Base-by-base conservation (phyloP, 2,329 filamentous ascomycete genomes). In the Hyphodiscus sp. region DNA sequence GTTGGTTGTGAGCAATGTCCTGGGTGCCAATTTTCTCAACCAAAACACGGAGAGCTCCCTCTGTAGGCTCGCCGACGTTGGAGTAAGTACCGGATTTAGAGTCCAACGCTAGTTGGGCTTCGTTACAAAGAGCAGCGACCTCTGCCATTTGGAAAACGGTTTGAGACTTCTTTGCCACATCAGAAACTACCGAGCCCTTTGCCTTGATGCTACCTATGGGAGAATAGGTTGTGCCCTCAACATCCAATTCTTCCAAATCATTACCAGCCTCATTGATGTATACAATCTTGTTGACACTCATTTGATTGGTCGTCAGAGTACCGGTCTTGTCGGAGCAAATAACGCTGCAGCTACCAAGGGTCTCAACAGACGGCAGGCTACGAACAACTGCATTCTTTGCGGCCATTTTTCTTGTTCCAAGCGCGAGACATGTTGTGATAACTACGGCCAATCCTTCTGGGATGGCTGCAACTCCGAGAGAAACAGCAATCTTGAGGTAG, bases 281-380 rank as follows among this genome's bases (percentile, higher is more conserved):
- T 47, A 96, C 88, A 52, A 97, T 74, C 73, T 92, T 95, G 76
- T 85, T 94, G 53, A 96, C 94, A 68, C 94, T 97, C 94, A 99
- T 99, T 73, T 97, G 91, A 74, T 99, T 99, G 42, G 94, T 99
- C 11, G 94, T 99, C 68, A 99, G 75, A 47, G 94, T 99, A 63
- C 94, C 95, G 5, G 94, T 99, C 79, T 99, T 99, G 78, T 99
- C 94, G 3, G 95, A 99, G 77, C 95, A 99, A 69, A 99, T 96
- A 53, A 99, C 91, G 67, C 94, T 99, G 81, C 94, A 99, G 79
- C 94, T 99, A 68, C 94, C 94, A 50, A 99, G 80, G 13, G 94
- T 99, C 74, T 99, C 94, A 50, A 99, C 94, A 1, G 94, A 99
- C 19, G 94, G 94, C 64, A 99, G 76, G 68, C 91, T 96, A 71